Base-by-base conservation (phyloP, 73 alveolate species). In the Paramecium sexaurelia region DNA sequence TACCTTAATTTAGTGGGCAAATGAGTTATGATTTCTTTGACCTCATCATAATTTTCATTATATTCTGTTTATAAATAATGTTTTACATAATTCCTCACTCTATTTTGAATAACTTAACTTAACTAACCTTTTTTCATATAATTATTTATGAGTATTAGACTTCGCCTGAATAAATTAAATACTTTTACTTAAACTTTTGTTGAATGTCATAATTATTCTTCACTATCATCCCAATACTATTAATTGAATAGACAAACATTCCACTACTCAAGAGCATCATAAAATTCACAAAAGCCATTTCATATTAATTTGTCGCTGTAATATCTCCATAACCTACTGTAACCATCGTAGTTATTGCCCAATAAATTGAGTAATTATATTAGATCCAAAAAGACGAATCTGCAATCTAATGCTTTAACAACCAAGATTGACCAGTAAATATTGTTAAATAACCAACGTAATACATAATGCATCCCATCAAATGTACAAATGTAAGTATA, bases 291-390 rank as follows among this genome's bases (percentile, higher is more conserved):
- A 27, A 78, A 13, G 5, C n/a, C 36, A 43, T 22, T 78, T 78
- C 73, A 19, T 13, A 19, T 45, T 32, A 27, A 78, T 78, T 40
- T 19, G 22, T 8, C 3, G 55, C 75, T 22, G 47, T 45, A 5
- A 40, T 41, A 43, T 78, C 75, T 20, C 75, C 90, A 78, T 41
- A 78, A 9, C 75, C 75, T 19, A 40, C 75, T n/a, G 90, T 41
- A 3, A 24, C 75, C 75, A 41, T 78, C 6, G 90, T 78, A 5
- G 75, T 78, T 1, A 39, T 45, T 5, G 75, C 75, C 75, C 75
- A 43, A 41, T 78, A 78, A 5, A 78, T 37, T 15, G 75, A 40
- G 37, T 32, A 75, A 7, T 26, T 37, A 36, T 75, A 75, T 75
- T 39, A 11, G 1, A 56, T 17, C 75, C 75, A 56, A 24, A 29